Percentiles rank a stretch among this genome's conserved stretches.
These are phyloP conservation scores for Erodium trifolium DNA, from an alignment of 441 rosid genomes.

Conservation along the genomic window DNA sequence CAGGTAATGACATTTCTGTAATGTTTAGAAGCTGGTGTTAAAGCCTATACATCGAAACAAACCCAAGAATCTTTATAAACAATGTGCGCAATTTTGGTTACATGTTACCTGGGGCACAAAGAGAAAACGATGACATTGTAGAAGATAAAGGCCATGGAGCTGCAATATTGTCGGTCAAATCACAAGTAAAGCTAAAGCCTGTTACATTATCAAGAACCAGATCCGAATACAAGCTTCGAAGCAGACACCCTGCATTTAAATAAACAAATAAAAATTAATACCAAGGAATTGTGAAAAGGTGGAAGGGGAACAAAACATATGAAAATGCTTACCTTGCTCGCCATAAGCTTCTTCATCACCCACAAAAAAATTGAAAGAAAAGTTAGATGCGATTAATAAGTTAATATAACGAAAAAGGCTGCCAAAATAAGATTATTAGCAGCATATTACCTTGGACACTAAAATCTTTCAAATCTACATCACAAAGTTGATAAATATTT, in stretches of 20 bases:
- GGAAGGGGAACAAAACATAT: neutral
- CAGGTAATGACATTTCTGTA: constrained; percentile 96
- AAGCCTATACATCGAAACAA: constrained; percentile 10
- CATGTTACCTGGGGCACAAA: constrained; percentile 81
- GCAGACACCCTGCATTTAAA: constrained; percentile 61
- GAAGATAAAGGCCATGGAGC: constrained; percentile 99
- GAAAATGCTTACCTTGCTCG: constrained; percentile 25
- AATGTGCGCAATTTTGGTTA: neutral
- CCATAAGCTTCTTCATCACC: constrained; percentile 1
- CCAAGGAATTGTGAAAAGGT: neutral
- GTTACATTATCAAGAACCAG: constrained; percentile 72
- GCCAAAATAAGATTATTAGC: constrained; percentile 8
- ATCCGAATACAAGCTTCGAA: constrained; percentile 77
- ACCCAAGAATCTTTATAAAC: neutral
- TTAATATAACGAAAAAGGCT: neutral
- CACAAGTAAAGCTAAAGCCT: constrained; percentile 88
- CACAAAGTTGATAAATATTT: constrained; percentile 85
- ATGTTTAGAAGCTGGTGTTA: constrained; percentile 16
- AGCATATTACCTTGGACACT: constrained; percentile 69
- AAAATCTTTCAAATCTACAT: constrained; percentile 92
- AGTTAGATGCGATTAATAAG: neutral
- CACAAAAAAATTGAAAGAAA: neutral
- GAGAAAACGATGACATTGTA: constrained; percentile 69
- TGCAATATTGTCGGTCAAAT: constrained; percentile 80
- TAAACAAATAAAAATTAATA: constrained; percentile 10